phyloP scores from a whole-genome alignment of 164 flowering plant genomes.

The Annona cherimola region DNA sequence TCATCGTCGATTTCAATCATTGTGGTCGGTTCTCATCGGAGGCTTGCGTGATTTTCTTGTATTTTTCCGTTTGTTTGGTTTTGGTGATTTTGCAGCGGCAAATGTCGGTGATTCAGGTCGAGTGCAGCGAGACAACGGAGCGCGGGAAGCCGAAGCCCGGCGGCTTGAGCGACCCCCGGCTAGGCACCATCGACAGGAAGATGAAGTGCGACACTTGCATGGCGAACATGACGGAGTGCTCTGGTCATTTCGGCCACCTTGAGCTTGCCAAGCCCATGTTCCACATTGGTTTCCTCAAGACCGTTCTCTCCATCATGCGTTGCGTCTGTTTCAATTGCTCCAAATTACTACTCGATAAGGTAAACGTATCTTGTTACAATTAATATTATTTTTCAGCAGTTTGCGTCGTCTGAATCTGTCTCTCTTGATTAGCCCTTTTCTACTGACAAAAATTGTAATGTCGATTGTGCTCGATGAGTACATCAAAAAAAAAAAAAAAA shows the following conservation, averaged over 20 bases:
- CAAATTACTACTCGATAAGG: slow-evolving; percentile 87
- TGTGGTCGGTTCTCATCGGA: neutral
- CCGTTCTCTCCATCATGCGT: slow-evolving; percentile 80
- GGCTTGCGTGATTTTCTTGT: neutral
- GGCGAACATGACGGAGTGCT: slow-evolving; percentile 98
- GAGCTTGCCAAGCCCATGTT: slow-evolving; percentile 98
- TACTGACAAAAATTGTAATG: too few species aligned
- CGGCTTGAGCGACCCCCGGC: slow-evolving; percentile 78
- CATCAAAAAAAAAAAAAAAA: too few species aligned
- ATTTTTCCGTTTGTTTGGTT: too few species aligned
- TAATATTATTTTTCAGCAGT: too few species aligned
- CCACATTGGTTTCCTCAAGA: slow-evolving; percentile 89
- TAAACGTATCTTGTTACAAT: slow-evolving; percentile 7
- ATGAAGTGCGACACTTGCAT: slow-evolving; percentile 95
- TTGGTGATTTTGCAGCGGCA: slow-evolving; percentile 58
- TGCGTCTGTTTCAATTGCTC: slow-evolving; percentile 98
- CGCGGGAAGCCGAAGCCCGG: slow-evolving; percentile 87
- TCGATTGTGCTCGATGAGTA: too few species aligned
- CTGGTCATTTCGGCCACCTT: slow-evolving; percentile 96
- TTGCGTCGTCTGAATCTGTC: too few species aligned
- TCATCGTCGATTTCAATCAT: too few species aligned
- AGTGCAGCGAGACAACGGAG: slow-evolving; percentile 89
- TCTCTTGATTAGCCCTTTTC: too few species aligned
- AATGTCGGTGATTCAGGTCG: slow-evolving; percentile 93
- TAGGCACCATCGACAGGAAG: slow-evolving; percentile 92